Evolutionary conservation across 2,329 filamentous ascomycete genomes (phyloP).

Genomic region (Zymoseptoria pseudotritici): DNA sequence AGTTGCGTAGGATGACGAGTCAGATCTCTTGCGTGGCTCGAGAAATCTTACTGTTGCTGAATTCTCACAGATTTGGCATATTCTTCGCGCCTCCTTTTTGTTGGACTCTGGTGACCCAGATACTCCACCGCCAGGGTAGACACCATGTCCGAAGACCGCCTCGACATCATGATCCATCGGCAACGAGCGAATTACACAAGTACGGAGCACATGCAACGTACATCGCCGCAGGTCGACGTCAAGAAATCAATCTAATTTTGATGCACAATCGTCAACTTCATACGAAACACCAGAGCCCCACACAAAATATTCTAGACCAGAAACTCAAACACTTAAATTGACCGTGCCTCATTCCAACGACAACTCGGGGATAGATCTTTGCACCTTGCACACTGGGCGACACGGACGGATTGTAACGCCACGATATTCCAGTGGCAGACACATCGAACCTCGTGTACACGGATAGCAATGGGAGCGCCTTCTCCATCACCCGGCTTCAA

Average conservation of each 20-base stretch:
- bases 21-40: no score
- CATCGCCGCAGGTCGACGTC: background rate
- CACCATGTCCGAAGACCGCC: no score
- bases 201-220: background rate
- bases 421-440: constrained; percentile 1
- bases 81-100: no score
- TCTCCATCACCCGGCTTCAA: no score
- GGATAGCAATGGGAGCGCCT: no score
- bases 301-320: background rate
- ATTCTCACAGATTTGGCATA: no score
- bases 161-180: no score
- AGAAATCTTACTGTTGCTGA: no score
- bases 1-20: background rate
- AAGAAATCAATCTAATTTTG: background rate
- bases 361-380: background rate
- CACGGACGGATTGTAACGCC: background rate
- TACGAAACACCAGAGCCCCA: background rate
- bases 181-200: no score
- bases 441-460: no score
- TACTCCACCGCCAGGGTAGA: no score
- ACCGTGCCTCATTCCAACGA: background rate
- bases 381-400: background rate
- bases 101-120: no score
- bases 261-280: background rate
- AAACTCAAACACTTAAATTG: background rate